A percentile compares a stretch with the other conserved stretches of the same genome.
Conservation (phyloP, 2,329 filamentous ascomycete species). For the Ophiostoma quercus region DNA sequence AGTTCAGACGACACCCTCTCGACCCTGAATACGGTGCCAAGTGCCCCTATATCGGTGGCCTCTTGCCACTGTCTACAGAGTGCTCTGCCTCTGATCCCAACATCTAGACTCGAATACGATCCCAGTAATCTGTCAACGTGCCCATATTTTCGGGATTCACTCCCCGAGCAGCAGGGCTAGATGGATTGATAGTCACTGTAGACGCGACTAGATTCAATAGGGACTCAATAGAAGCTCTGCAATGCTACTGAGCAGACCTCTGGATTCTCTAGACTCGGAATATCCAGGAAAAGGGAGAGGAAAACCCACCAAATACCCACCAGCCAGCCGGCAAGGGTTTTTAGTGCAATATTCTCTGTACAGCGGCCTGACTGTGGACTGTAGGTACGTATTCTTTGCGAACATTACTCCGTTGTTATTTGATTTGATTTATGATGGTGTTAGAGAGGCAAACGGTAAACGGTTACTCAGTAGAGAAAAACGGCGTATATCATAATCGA, state of each 20-base stretch:
- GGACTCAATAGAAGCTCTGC: no score
- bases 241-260: background rate
- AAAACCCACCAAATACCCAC: constrained; percentile 9
- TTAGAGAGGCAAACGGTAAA: no score
- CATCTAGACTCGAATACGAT: background rate
- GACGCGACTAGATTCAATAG: background rate
- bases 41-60: no score
- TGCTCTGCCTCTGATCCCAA: no score
- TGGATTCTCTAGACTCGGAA: constrained; percentile 1
- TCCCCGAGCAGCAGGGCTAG: background rate
- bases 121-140: background rate
- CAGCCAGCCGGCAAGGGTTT: background rate
- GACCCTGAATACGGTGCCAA: no score
- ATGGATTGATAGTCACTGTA: background rate
- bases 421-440: no score
- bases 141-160: background rate
- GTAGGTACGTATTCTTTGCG: background rate
- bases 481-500: no score
- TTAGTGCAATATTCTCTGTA: background rate
- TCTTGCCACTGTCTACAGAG: no score
- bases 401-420: background rate
- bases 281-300: constrained; percentile 1
- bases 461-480: no score
- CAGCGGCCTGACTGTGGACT: no score
- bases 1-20: no score